Evolutionary conservation across 805 yeast genomes (phyloP).

Genomic region (Ogataea corticis): DNA sequence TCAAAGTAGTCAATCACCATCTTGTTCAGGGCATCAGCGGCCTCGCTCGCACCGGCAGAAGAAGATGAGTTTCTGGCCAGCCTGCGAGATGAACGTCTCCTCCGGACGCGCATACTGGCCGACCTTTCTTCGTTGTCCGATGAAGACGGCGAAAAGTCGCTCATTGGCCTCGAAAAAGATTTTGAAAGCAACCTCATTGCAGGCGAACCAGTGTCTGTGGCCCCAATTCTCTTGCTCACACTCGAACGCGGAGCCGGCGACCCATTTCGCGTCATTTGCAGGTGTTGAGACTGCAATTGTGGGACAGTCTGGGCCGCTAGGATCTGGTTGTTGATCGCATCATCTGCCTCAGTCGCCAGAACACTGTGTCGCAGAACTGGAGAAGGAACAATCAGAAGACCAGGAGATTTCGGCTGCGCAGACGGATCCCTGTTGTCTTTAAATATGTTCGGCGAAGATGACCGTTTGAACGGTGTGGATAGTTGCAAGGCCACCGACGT

Average conservation of each 20-base stretch:
- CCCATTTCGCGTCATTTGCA: conserved; percentile 9
- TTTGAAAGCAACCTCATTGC: conserved; percentile 29
- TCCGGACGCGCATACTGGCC: conserved; percentile 53
- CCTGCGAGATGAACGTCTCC: conserved; percentile 51
- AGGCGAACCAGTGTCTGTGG: conserved; percentile 20
- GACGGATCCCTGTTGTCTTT: conserved; percentile 12
- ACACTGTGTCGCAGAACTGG: conserved; percentile 16
- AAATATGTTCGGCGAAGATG: conserved; percentile 34
- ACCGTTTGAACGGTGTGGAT: conserved; percentile 29
- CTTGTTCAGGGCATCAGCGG: conserved; percentile 18
- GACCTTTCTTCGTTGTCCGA: conserved; percentile 65
- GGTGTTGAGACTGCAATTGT: not conserved
- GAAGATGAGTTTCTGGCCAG: conserved; percentile 26
- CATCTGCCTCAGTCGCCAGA: not conserved
- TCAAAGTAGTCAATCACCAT: conserved; percentile 44
- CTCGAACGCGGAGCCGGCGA: conserved; percentile 19
- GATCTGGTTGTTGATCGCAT: conserved; percentile 13
- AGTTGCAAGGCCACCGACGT: conserved; percentile 20
- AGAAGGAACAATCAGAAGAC: conserved; percentile 23
- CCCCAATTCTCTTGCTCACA: not conserved
- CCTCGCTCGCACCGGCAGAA: conserved; percentile 20
- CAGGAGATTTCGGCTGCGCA: conserved; percentile 22
- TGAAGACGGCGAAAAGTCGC: conserved; percentile 52
- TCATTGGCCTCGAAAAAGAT: conserved; percentile 22
- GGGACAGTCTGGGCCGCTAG: not conserved